phyloP scores from a whole-genome alignment of 2,329 filamentous ascomycete species.

The Paramyrothecium roridum region DNA sequence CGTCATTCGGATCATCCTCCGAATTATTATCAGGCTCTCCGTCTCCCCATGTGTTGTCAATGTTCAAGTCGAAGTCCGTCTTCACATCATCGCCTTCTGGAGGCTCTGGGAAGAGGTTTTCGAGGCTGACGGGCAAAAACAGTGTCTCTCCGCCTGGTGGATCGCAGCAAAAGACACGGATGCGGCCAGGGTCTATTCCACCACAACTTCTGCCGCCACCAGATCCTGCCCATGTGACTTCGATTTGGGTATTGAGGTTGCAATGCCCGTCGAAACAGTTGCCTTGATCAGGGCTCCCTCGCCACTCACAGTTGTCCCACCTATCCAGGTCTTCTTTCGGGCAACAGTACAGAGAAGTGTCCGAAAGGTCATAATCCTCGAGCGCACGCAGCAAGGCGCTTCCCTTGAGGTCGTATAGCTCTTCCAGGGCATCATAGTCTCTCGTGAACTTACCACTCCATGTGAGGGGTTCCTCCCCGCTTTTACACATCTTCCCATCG shows the following conservation, averaged over 20 bases:
- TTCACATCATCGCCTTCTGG: slow-evolving; percentile 24
- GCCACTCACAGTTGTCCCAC: slow-evolving; percentile 31
- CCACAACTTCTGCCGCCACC: too few species aligned
- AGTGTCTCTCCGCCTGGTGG: slow-evolving; percentile 16
- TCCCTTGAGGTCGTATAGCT: not conserved
- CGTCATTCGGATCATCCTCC: slow-evolving; percentile 21
- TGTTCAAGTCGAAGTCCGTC: slow-evolving; percentile 23
- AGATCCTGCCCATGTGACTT: too few species aligned
- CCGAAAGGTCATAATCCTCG: slow-evolving; percentile 10
- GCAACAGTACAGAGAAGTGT: slow-evolving; percentile 22
- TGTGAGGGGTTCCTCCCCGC: slow-evolving; percentile 15
- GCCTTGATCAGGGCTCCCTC: slow-evolving; percentile 28
- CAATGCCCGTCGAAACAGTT: slow-evolving; percentile 30
- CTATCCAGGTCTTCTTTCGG: slow-evolving; percentile 16
- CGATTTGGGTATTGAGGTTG: too few species aligned
- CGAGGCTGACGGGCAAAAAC: slow-evolving; percentile 32
- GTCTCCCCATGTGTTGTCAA: slow-evolving; percentile 17
- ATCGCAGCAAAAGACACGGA: slow-evolving; percentile 29
- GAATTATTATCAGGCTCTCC: slow-evolving; percentile 23
- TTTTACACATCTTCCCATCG: slow-evolving; percentile 13
- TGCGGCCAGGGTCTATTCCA: too few species aligned
- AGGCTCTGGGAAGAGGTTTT: slow-evolving; percentile 29
- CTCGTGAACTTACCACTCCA: slow-evolving; percentile 16
- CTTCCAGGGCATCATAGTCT: not conserved
- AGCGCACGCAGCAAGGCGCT: slow-evolving; percentile 4